Evolutionary conservation across 176 grass and related monocot genomes (phyloP), one percentile per base, ranked within the genome.

Genomic region (Pontederia crassipes): DNA sequence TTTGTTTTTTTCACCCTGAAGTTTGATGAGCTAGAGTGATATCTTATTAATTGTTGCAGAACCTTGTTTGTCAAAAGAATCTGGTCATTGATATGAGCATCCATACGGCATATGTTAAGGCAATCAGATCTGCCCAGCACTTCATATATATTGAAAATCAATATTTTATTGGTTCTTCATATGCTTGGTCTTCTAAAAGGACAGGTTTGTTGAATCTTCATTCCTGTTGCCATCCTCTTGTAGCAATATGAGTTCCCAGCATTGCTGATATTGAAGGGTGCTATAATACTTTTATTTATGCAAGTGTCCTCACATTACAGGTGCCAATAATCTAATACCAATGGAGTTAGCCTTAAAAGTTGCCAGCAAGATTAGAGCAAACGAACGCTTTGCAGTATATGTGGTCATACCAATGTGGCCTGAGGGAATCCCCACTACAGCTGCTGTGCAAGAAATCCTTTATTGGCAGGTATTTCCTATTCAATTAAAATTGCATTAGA

Each of bases 71-170:
- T 66, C 78, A 49, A 55, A 97, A 97, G 67, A 85, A 97, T 74
- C 70, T 97, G 64, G 55, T 80, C 71, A 90, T 87, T 49, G 91
- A 96, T 54, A 90, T 85, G 79, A 96, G 91, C 81, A 96, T 96
- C 73, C 91, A 96, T 65, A 90, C 80, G 16, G 91, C 91, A 73
- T 96, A 96, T 75, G 91, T 96, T 52, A 75, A 45, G 60, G 91
- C 91, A 79, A 90, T 96, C 72, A 83, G 91, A 87, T 96, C 86
- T 35, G 91, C 91, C 2, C 83, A 90, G n/a, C 83, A 87, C 69
- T 96, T 96, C 50, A 90, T 96, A 77, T 96, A 96, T 69, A 96
- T 96, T 15, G 91, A 96, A 73, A 96, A 96, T 40, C 91, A 96
- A 55, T 97, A 97, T 74, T 97, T 97, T 73, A 79, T 97, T 64